Percentiles rank a stretch among this genome's conserved stretches.
Evolutionary conservation across 2,329 filamentous ascomycete species (phyloP).

Genomic region (Verticillium albo-atrum): DNA sequence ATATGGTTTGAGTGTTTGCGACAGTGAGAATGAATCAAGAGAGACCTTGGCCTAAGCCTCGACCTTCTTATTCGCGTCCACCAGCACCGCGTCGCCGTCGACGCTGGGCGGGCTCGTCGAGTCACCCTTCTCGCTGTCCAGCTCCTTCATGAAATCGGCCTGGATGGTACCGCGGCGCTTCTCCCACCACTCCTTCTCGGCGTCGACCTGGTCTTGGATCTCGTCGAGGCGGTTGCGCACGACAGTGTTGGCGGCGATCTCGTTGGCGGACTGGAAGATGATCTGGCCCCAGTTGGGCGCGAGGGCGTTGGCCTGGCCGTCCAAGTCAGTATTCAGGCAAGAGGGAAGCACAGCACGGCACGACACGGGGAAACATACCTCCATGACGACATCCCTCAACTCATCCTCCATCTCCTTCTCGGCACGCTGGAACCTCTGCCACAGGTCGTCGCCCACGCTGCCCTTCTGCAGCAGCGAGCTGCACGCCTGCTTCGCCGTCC

Average conservation of each 20-base stretch:
- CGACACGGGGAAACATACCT: slow-evolving; percentile 55
- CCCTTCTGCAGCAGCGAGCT: slow-evolving; percentile 80
- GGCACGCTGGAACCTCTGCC: slow-evolving; percentile 84
- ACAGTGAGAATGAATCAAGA: neutral
- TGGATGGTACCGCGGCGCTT: slow-evolving; percentile 71
- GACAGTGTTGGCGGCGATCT: slow-evolving; percentile 81
- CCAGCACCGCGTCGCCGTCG: slow-evolving; percentile 74
- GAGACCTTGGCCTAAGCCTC: slow-evolving; percentile 30
- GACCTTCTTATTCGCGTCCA: slow-evolving; percentile 66
- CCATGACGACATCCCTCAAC: slow-evolving; percentile 85
- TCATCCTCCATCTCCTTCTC: slow-evolving; percentile 99
- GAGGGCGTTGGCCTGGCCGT: slow-evolving; percentile 89
- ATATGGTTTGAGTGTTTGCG: neutral
- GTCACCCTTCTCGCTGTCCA: slow-evolving; percentile 56
- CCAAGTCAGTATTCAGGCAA: slow-evolving; percentile 4
- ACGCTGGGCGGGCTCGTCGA: slow-evolving; percentile 48
- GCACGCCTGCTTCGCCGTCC: slow-evolving; percentile 83
- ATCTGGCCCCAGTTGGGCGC: slow-evolving; percentile 83
- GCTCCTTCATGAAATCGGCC: slow-evolving; percentile 77
- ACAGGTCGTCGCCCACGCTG: slow-evolving; percentile 92
- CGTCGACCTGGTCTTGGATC: slow-evolving; percentile 63
- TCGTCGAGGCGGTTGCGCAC: slow-evolving; percentile 72
- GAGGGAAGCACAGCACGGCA: neutral
- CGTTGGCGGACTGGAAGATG: slow-evolving; percentile 97
- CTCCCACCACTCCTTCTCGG: slow-evolving; percentile 91